phyloP scores from a whole-genome alignment of 2,329 filamentous ascomycete species.

The Pseudogymnoascus sp. region DNA sequence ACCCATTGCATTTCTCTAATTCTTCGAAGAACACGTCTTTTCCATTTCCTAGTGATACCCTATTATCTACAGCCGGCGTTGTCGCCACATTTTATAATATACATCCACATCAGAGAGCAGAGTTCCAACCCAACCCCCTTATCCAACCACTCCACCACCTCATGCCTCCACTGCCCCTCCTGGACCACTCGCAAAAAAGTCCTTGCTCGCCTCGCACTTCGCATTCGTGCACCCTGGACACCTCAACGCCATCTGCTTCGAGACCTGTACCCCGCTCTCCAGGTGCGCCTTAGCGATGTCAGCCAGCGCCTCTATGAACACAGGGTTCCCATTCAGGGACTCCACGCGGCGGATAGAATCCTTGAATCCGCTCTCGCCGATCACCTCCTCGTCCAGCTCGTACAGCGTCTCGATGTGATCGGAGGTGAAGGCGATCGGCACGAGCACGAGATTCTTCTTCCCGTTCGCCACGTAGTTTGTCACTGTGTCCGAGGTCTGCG shows the following conservation, averaged over 20 bases:
- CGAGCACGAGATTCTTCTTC: conserved; percentile 80
- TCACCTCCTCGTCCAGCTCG: conserved; percentile 90
- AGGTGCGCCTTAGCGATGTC: conserved; percentile 80
- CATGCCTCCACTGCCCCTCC: background rate
- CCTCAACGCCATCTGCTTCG: conserved; percentile 77
- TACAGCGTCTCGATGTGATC: conserved; percentile 97
- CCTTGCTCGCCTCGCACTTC: conserved; percentile 70
- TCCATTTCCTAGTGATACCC: background rate
- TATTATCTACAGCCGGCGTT: background rate
- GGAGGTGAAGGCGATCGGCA: conserved; percentile 96
- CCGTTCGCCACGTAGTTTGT: conserved; percentile 84
- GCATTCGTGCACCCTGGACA: conserved; percentile 93
- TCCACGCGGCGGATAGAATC: conserved; percentile 85
- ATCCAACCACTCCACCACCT: background rate
- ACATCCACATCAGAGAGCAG: background rate
- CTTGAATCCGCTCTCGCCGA: conserved; percentile 70
- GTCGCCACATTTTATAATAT: background rate
- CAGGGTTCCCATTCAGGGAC: conserved; percentile 80
- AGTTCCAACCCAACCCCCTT: background rate
- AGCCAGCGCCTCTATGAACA: conserved; percentile 85
- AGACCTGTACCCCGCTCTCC: conserved; percentile 58
- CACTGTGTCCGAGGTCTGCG: conserved; percentile 84
- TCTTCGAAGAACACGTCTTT: background rate
- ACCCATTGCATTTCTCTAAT: background rate
- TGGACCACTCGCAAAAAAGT: conserved; percentile 41